phyloP scores from a whole-genome alignment of 345 rosid genomes.

The Excoecaria agallocha region DNA sequence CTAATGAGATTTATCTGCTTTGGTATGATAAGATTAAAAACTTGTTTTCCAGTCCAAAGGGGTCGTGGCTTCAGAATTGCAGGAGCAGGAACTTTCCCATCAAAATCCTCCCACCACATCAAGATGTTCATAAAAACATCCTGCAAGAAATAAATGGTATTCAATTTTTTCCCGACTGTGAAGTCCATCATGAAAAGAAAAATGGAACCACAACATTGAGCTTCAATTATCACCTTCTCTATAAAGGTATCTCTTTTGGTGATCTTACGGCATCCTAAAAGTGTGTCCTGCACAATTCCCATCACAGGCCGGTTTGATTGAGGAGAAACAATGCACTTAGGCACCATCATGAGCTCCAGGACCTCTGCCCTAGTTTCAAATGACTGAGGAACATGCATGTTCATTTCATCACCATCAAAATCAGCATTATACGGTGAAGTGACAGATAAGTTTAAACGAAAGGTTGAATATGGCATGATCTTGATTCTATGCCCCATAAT shows the following conservation, averaged over 20 bases:
- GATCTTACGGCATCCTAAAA: constrained; percentile 92
- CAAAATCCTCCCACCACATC: constrained; percentile 99
- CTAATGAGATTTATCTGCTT: constrained; percentile 92
- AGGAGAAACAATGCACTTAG: constrained; percentile 96
- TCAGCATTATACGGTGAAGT: constrained; percentile 99
- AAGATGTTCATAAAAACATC: constrained; percentile 95
- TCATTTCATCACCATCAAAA: constrained; percentile 99
- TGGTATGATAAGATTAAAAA: constrained; percentile 93
- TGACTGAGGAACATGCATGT: constrained; percentile 97
- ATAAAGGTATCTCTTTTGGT: constrained; percentile 98
- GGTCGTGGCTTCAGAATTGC: constrained; percentile 92
- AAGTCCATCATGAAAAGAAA: not conserved
- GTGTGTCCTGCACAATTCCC: constrained; percentile 99
- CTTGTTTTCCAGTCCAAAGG: constrained; percentile 99
- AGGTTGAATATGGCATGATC: constrained; percentile 98
- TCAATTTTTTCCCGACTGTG: not conserved
- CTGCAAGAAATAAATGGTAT: constrained; percentile 35
- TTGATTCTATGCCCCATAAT: constrained; percentile 96
- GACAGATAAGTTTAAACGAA: constrained; percentile 85
- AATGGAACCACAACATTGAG: not conserved
- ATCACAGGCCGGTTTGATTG: constrained; percentile 96
- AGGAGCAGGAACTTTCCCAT: constrained; percentile 96
- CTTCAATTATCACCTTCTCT: constrained; percentile 62
- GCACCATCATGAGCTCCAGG: constrained; percentile 97
- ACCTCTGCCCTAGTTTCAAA: constrained; percentile 98